A percentile compares a stretch with the other conserved stretches of the same genome.
Conservation (phyloP, 495 filamentous ascomycete species). For the Talaromyces adpressus region DNA sequence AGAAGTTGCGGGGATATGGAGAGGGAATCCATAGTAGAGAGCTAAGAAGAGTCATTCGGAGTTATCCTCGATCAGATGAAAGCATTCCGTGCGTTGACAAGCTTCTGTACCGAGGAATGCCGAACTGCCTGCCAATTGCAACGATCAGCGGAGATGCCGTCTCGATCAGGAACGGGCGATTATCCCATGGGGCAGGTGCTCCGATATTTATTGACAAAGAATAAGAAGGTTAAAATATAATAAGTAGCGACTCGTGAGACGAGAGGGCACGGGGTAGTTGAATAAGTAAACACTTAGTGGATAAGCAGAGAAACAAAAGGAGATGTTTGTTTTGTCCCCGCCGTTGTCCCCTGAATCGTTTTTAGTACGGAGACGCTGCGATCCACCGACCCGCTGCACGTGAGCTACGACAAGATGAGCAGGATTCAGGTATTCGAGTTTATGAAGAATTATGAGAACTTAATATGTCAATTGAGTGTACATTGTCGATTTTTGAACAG, state of each 20-base stretch:
- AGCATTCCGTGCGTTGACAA: background rate
- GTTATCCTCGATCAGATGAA: background rate
- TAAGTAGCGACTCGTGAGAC: background rate
- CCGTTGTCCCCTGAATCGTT: background rate
- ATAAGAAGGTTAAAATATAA: background rate
- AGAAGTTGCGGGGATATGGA: background rate
- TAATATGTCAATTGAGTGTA: no score
- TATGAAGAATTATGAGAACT: no score
- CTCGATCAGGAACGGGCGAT: background rate
- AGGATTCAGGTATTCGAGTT: no score
- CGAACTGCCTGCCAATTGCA: background rate
- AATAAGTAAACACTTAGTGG: background rate
- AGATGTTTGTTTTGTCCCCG: constrained; percentile 7
- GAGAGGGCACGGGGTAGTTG: background rate
- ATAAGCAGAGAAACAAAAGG: background rate
- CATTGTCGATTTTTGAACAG: background rate
- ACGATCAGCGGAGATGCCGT: constrained; percentile 4
- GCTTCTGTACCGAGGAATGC: background rate
- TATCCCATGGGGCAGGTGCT: background rate
- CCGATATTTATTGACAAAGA: background rate
- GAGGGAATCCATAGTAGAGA: background rate
- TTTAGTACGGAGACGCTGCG: background rate
- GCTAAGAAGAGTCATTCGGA: background rate
- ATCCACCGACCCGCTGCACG: background rate
- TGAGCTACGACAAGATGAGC: background rate